Base-by-base conservation (phyloP, 2,329 filamentous ascomycete species). In the Arthroderma uncinatum region DNA sequence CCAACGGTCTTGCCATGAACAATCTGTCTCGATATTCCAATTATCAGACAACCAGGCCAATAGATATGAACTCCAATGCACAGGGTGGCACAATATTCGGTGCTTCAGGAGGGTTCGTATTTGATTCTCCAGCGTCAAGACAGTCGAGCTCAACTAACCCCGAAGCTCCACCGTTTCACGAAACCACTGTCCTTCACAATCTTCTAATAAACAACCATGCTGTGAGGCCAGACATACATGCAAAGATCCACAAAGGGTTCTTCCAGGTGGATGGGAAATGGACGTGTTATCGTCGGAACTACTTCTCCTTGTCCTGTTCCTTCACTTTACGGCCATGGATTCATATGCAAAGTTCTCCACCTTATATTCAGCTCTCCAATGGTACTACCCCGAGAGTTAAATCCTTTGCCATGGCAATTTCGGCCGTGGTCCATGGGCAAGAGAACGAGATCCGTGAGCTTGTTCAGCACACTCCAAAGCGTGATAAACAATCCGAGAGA, bases 211-310 rank as follows among this genome's bases (percentile, higher is more conserved):
- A 64, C 9, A 66, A 62, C 28, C 69, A 61, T 12, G 58, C 71
- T 44, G 78, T 93, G 62, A 84, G 83, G 61, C 79, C 87, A 19
- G 85, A 87, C 12, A 87, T 95, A 61, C 79, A 84, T 30, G 88
- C 87, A 36, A 85, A 83, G 64, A 89, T 95, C 59, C 88, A 94
- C 69, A 94, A 95, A 65, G 90, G 90, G 0, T 94, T 95, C 73
- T 95, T 95, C 68, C 76, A 84, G 36, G 80, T 80, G 2, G 90
- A 94, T 57, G 79, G 81, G 16, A 88, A 91, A 64, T 95, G 89
- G 89, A 95, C 90, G 0, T 95, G 90, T 73, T 95, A 95, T 68
- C 80, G 90, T 34, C 81, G 91, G 44, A 95, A 95, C 69, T 95
- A 95, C 72, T 93, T 95, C 68, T 85, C 87, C 0, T 89, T 93